phyloP scores from a whole-genome alignment of 495 filamentous ascomycete genomes.

The Neurospora hispaniola region DNA sequence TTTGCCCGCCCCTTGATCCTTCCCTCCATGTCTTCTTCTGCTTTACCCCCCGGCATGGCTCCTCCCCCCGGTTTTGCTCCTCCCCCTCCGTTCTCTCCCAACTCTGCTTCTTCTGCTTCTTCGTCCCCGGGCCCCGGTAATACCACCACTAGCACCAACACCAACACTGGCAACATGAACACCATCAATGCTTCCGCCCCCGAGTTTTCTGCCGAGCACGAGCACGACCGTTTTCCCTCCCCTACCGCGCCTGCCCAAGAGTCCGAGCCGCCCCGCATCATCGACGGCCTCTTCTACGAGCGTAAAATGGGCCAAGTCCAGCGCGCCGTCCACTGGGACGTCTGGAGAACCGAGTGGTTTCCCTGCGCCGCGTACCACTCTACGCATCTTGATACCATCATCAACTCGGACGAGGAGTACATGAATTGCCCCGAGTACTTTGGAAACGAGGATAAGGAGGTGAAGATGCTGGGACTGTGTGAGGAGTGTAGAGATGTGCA shows the following conservation, averaged over 20 bases:
- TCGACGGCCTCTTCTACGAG: not conserved
- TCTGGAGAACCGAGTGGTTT: not conserved
- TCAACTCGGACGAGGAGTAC: not conserved
- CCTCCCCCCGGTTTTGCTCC: not conserved
- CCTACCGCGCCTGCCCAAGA: not conserved
- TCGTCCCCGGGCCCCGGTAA: not conserved
- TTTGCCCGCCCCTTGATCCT: not conserved
- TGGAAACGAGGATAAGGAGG: not conserved
- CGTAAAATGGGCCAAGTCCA: not conserved
- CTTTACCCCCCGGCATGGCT: not conserved
- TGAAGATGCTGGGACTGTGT: not conserved
- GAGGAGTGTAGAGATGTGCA: not conserved
- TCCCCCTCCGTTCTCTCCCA: not conserved
- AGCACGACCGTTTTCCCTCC: not conserved
- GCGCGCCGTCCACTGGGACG: not conserved
- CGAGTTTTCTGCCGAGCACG: not conserved
- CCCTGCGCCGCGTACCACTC: not conserved
- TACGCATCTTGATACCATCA: not conserved
- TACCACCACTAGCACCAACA: not conserved
- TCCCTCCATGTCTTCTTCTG: not conserved
- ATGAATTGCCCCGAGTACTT: not conserved
- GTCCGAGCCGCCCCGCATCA: not conserved
- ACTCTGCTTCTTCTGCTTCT: not conserved
- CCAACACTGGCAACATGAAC: not conserved
- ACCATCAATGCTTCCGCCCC: not conserved